These are phyloP conservation scores for Austroboletus novae-zelandiae DNA, from an alignment of 1,284 basidiomycete species.

Conservation along the genomic window DNA sequence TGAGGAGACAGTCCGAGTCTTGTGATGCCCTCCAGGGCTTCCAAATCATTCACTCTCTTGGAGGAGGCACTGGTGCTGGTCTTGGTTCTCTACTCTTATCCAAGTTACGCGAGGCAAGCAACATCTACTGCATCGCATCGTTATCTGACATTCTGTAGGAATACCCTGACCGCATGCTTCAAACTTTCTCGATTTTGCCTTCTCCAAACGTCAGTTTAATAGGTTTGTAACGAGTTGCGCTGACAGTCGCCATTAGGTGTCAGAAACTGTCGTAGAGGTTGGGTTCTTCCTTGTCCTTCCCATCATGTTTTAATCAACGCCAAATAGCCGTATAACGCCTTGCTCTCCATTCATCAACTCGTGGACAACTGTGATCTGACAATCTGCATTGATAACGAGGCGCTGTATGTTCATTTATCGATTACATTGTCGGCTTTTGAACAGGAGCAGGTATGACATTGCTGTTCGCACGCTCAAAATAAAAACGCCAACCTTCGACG, in stretches of 20 bases:
- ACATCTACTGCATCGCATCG: background rate
- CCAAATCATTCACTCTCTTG: conserved; percentile 90
- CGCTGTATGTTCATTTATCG: conserved; percentile 53
- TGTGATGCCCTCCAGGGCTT: conserved; percentile 93
- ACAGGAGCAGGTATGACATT: conserved; percentile 69
- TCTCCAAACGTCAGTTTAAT: conserved; percentile 71
- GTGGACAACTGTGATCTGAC: conserved; percentile 90
- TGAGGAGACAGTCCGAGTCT: conserved; percentile 74
- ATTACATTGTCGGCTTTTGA: background rate
- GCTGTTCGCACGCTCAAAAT: conserved; percentile 74
- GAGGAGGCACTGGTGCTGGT: conserved; percentile 91
- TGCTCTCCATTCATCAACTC: conserved; percentile 89
- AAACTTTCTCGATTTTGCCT: conserved; percentile 90
- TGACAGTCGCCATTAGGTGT: conserved; percentile 53
- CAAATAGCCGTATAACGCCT: conserved; percentile 80
- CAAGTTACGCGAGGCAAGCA: conserved; percentile 74
- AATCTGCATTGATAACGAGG: conserved; percentile 93
- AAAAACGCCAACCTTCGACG: conserved; percentile 66
- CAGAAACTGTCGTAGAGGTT: conserved; percentile 93
- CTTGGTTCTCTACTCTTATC: conserved; percentile 80
- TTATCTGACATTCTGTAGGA: conserved; percentile 47
- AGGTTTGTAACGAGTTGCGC: background rate
- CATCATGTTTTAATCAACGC: conserved; percentile 1
- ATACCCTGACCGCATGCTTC: conserved; percentile 90
- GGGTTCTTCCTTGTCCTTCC: conserved; percentile 7